Evolutionary conservation across 352 stramenopile genomes (phyloP).

Genomic region (Pilasporangium apinafurcum): DNA sequence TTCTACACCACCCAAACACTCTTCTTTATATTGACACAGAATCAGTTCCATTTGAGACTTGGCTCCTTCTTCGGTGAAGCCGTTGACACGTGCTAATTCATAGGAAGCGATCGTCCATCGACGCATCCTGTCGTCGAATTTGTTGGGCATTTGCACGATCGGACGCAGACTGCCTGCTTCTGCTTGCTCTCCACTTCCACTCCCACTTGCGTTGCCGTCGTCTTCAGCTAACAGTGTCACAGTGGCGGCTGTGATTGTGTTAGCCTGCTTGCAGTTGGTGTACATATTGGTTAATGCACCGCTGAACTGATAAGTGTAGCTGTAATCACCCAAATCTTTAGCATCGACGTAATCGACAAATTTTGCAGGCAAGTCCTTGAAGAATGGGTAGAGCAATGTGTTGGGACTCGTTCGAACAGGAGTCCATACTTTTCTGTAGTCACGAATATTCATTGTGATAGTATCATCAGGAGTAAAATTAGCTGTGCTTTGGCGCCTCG

Average conservation of each 20-base stretch:
- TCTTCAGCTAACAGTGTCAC: slow-evolving; percentile 4
- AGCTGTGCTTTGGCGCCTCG: slow-evolving; percentile 6
- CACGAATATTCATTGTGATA: slow-evolving; percentile 16
- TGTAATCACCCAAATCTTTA: slow-evolving; percentile 45
- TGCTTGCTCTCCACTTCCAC: neutral
- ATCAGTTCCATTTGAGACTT: slow-evolving; percentile 50
- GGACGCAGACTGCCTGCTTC: slow-evolving; percentile 2
- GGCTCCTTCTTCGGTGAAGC: slow-evolving; percentile 28
- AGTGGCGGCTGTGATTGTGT: slow-evolving; percentile 12
- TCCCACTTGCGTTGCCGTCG: neutral
- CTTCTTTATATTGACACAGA: slow-evolving; percentile 37
- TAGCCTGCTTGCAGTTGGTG: slow-evolving; percentile 29
- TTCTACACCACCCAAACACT: slow-evolving; percentile 36
- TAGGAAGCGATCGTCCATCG: slow-evolving; percentile 43
- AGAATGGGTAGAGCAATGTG: slow-evolving; percentile 52
- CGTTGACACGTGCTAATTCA: slow-evolving; percentile 32
- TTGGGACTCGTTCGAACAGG: slow-evolving; percentile 27
- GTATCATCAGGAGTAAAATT: slow-evolving; percentile 15
- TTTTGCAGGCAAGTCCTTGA: slow-evolving; percentile 38
- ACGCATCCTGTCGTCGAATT: slow-evolving; percentile 20
- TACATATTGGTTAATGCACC: slow-evolving; percentile 43
- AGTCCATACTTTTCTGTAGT: slow-evolving; percentile 15
- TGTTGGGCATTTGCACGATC: slow-evolving; percentile 9
- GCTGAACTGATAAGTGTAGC: slow-evolving; percentile 51
- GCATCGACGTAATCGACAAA: slow-evolving; percentile 36